Evolutionary conservation across 2,329 filamentous ascomycete genomes (phyloP).

Genomic region (Chlorencoelia australis): DNA sequence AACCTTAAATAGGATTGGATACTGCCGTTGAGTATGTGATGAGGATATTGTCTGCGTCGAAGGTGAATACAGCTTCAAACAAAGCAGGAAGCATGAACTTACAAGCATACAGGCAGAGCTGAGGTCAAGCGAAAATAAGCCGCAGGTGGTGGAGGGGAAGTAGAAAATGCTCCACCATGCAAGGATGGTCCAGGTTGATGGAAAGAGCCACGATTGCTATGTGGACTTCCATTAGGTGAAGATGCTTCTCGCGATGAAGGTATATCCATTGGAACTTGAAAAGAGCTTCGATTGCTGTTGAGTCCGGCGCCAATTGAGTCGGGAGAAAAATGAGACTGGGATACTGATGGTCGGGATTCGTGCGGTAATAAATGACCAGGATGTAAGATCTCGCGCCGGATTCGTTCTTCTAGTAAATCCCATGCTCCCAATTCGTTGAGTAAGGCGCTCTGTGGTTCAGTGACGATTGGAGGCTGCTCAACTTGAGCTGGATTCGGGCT

Average conservation of each 20-base stretch:
- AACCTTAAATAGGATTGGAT: constrained; percentile 10
- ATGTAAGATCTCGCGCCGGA: constrained; percentile 17
- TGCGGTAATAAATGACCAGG: constrained; percentile 6
- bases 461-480: neutral
- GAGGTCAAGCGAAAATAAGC: constrained; percentile 9
- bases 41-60: constrained; percentile 7
- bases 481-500: no score
- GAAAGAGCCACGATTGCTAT: constrained; percentile 6
- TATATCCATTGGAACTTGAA: neutral
- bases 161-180: constrained; percentile 11
- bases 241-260: constrained; percentile 4
- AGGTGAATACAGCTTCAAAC: no score
- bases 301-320: neutral
- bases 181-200: constrained; percentile 1
- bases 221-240: constrained; percentile 9
- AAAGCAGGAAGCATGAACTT: neutral
- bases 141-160: constrained; percentile 8
- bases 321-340: constrained; percentile 10
- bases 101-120: constrained; percentile 10
- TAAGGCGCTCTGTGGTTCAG: constrained; percentile 11
- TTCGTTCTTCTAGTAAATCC: constrained; percentile 15
- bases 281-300: constrained; percentile 24
- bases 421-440: constrained; percentile 16
- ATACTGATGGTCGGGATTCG: neutral
- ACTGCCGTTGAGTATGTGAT: constrained; percentile 5